A percentile compares a stretch with the other conserved stretches of the same genome.
phyloP scores from a whole-genome alignment of 306 rosid species.

The Ziziphus jujuba region DNA sequence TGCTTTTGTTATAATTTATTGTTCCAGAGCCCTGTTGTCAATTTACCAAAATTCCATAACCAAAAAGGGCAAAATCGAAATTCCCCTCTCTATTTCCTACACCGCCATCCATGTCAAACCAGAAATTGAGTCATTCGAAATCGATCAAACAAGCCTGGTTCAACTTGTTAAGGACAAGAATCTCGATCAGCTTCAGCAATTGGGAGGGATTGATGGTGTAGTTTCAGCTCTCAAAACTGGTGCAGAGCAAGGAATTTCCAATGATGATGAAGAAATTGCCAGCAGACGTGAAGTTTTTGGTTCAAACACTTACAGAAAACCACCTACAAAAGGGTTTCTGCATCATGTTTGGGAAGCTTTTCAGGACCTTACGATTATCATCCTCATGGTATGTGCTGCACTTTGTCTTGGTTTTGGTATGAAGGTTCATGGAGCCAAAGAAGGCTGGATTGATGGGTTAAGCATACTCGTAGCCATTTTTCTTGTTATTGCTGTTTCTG shows the following conservation, averaged over 20 bases:
- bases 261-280: not conserved
- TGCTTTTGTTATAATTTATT: conserved; percentile 45
- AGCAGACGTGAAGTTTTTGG: not conserved
- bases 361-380: not conserved
- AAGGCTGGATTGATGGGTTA: not conserved
- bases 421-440: not conserved
- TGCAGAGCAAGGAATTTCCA: too few species aligned
- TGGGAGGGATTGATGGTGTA: too few species aligned
- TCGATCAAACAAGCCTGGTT: too few species aligned
- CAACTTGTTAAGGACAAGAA: too few species aligned
- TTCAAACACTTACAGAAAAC: not conserved
- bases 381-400: not conserved
- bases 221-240: too few species aligned
- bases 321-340: not conserved
- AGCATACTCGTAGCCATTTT: not conserved
- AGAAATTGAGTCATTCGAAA: too few species aligned
- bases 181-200: too few species aligned
- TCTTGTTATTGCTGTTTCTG: not conserved
- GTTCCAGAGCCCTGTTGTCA: conserved; percentile 44
- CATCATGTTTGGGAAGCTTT: not conserved
- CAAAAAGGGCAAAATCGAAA: not conserved
- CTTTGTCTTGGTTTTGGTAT: not conserved
- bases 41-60: not conserved
- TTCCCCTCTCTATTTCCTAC: not conserved
- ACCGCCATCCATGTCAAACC: not conserved